These are phyloP conservation scores for Blastocystis sp. DNA, from an alignment of 352 stramenopile species.

Conservation along the genomic window DNA sequence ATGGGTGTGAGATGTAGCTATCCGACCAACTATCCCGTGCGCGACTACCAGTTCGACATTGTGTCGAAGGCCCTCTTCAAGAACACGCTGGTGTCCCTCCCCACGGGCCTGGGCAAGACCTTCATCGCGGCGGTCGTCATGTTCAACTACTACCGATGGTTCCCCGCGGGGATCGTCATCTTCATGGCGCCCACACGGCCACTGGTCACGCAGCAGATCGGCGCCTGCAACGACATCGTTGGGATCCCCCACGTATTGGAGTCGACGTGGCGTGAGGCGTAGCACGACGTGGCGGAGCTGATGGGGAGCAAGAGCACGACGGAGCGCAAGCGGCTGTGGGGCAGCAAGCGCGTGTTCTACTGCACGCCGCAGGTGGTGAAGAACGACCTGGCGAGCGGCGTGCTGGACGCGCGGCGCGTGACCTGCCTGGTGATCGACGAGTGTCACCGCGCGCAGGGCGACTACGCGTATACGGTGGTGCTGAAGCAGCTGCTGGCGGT, in stretches of 20 bases:
- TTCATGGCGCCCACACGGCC: conserved; percentile 96
- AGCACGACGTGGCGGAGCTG: conserved; percentile 74
- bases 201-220: conserved; percentile 93
- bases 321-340: conserved; percentile 82
- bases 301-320: conserved; percentile 79
- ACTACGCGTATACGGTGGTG: conserved; percentile 92
- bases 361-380: conserved; percentile 88
- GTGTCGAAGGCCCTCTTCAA: conserved; percentile 85
- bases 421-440: conserved; percentile 96
- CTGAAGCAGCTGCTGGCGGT: conserved; percentile 75
- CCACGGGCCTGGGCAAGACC: conserved; percentile 97
- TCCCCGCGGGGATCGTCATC: conserved; percentile 86
- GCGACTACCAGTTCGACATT: conserved; percentile 91
- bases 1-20: conserved; percentile 72
- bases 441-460: conserved; percentile 89
- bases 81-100: conserved; percentile 96
- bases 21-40: conserved; percentile 83
- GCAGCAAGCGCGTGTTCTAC: conserved; percentile 90
- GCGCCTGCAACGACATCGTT: conserved; percentile 85
- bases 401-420: conserved; percentile 78
- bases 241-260: conserved; percentile 80
- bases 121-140: conserved; percentile 97
- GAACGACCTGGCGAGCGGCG: conserved; percentile 48
- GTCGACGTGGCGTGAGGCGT: not conserved
- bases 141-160: conserved; percentile 99